These are phyloP conservation scores for Plasmopara viticola DNA, from an alignment of 352 stramenopile genomes.

Conservation along the genomic window DNA sequence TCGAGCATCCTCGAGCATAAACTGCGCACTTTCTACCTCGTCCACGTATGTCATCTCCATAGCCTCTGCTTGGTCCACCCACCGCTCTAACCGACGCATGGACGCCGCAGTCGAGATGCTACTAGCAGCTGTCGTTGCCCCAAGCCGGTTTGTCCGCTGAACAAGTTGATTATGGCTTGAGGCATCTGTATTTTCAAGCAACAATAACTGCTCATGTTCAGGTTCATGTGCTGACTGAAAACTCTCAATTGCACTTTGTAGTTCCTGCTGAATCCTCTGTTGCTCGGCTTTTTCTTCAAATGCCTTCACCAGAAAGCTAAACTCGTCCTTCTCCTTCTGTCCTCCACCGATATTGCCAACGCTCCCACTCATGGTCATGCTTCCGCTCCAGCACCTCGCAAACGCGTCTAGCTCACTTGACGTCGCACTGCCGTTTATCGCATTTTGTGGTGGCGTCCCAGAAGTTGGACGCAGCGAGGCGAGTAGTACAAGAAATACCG, in stretches of 20 bases:
- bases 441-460: constrained; percentile 18
- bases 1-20: constrained; percentile 55
- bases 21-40: constrained; percentile 66
- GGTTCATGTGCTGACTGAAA: constrained; percentile 30
- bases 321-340: constrained; percentile 49
- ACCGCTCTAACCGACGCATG: constrained; percentile 49
- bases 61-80: constrained; percentile 57
- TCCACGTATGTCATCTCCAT: constrained; percentile 67
- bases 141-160: constrained; percentile 19
- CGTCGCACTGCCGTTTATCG: constrained; percentile 14
- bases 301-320: constrained; percentile 58
- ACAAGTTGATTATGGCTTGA: constrained; percentile 24
- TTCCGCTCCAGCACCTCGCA: constrained; percentile 29
- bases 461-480: constrained; percentile 44
- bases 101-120: constrained; percentile 23
- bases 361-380: constrained; percentile 37
- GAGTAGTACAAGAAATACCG: constrained; percentile 39
- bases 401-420: constrained; percentile 25
- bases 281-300: constrained; percentile 59
- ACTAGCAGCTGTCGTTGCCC: constrained; percentile 12
- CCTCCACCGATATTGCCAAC: constrained; percentile 18
- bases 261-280: constrained; percentile 40
- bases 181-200: constrained; percentile 22
- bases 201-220: constrained; percentile 27
- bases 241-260: constrained; percentile 40